Evolutionary conservation across 192 early-diverging fungal species (phyloP).

Genomic region (Umbelopsis sp.): DNA sequence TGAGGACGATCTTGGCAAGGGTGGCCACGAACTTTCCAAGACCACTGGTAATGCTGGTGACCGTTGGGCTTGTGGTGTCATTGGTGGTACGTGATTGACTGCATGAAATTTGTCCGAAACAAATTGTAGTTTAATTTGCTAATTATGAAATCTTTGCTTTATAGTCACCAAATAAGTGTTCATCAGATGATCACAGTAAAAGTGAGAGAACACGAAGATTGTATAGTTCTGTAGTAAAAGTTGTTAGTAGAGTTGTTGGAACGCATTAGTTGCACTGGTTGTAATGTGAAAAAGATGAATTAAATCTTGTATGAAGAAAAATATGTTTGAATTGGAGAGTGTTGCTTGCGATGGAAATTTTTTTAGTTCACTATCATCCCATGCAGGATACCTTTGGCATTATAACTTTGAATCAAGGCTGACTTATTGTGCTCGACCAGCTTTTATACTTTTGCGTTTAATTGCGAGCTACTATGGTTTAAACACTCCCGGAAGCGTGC

Average conservation of each 20-base stretch:
- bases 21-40: conserved; percentile 70
- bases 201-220: background rate
- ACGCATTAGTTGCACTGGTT: conserved; percentile 11
- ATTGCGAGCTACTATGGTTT: no score
- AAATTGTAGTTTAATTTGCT: background rate
- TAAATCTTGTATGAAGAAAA: no score
- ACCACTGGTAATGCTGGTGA: conserved; percentile 89
- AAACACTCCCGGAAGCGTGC: no score
- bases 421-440: no score
- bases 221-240: background rate
- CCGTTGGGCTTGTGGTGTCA: conserved; percentile 88
- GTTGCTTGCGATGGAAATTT: no score
- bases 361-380: no score
- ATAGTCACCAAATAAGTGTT: conserved; percentile 25
- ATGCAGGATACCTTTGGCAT: no score
- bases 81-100: conserved; percentile 58
- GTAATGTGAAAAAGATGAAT: conserved; percentile 3
- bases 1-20: conserved; percentile 85
- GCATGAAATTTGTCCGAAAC: background rate
- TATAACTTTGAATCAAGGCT: no score
- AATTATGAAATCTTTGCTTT: background rate
- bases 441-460: no score
- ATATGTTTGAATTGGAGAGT: no score
- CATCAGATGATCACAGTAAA: background rate
- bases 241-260: conserved; percentile 3